Conservation (phyloP, 2,329 filamentous ascomycete genomes). For the Ascochyta clinopodiicola region DNA sequence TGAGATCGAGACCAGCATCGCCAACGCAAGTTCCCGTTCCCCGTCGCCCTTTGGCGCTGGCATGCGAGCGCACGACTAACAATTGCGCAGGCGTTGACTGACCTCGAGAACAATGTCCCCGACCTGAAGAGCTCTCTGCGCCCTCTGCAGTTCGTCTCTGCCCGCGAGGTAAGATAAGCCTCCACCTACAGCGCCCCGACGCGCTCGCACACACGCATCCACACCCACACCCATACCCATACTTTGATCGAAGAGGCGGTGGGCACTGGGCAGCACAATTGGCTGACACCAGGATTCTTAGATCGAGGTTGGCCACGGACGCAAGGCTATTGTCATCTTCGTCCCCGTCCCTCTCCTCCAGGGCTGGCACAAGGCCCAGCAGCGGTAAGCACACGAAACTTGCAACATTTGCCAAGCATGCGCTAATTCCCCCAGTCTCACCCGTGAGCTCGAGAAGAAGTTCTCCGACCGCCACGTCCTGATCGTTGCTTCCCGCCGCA, state of each 20-base stretch:
- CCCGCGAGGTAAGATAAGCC: constrained; percentile 89
- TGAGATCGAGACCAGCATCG: constrained; percentile 97
- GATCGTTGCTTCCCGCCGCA: constrained; percentile 98
- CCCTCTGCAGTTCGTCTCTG: constrained; percentile 98
- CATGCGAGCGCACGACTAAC: constrained; percentile 25
- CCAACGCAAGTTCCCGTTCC: constrained; percentile 70
- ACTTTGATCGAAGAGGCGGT: constrained; percentile 58
- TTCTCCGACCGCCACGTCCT: constrained; percentile 99
- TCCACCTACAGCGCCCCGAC: constrained; percentile 39
- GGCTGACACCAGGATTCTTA: constrained; percentile 67
- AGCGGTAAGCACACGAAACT: constrained; percentile 75
- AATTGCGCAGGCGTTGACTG: constrained; percentile 73
- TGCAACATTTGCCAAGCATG: background rate
- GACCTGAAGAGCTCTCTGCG: constrained; percentile 96
- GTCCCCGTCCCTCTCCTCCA: constrained; percentile 98
- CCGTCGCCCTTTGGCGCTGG: background rate
- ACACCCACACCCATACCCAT: constrained; percentile 17
- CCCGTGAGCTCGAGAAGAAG: constrained; percentile 99
- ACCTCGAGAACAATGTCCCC: constrained; percentile 98
- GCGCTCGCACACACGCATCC: constrained; percentile 20
- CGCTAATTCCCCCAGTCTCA: constrained; percentile 69
- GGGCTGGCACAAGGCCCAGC: constrained; percentile 99
- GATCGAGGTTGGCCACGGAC: constrained; percentile 99
- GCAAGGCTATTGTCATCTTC: constrained; percentile 99
- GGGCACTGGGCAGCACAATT: constrained; percentile 61